Base-by-base conservation (phyloP, 495 filamentous ascomycete species). In the Friedmanniomyces simplex region DNA sequence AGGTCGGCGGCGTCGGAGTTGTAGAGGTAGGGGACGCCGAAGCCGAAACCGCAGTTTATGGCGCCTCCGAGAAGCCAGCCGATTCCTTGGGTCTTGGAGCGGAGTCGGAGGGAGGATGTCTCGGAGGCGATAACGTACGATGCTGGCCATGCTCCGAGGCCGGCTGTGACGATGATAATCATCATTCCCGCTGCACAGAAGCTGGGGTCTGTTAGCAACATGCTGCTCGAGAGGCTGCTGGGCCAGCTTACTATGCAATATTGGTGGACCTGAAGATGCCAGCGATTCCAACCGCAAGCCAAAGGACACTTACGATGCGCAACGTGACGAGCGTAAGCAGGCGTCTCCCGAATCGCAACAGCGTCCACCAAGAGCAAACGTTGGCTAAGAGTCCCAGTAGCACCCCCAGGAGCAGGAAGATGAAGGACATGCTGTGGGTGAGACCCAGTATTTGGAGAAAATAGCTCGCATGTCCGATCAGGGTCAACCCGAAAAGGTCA, bases 71-170 rank as follows among this genome's bases (percentile, higher is more conserved):
- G 70, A 52, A 83, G 80, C 50, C 86, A 80, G 4, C 82, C 82
- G 0, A 87, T 75, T 3, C 83, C 82, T 47, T 85, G 81, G 1
- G 87, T 89, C 73, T 90, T 89, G 67, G 86, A 85, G 54, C 87
- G 85, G 4, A 91, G 75, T 1, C 86, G 78, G 36, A 83, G 78
- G 2, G 86, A 84, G 5, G 85, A 86, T 8, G 89, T 69, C 64
- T 90, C 87, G 2, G 83, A 79, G 10, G 89, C 86, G 18, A 91
- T 76, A 0, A 84, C 87, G 67, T 87, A 91, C 63, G 83, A 84
- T 21, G 89, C 86, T 0, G 86, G 88, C 1, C 87, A 87, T 43
- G 39, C 39, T 2, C 39, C 39, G 2, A 43, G 39, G 89, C 88
- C 82, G 68, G 89, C 89, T 57, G 82, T 79, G 26, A 87, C 66